Evolutionary conservation across 345 rosid species (phyloP).

Genomic region (Hibiscus tridactylites): DNA sequence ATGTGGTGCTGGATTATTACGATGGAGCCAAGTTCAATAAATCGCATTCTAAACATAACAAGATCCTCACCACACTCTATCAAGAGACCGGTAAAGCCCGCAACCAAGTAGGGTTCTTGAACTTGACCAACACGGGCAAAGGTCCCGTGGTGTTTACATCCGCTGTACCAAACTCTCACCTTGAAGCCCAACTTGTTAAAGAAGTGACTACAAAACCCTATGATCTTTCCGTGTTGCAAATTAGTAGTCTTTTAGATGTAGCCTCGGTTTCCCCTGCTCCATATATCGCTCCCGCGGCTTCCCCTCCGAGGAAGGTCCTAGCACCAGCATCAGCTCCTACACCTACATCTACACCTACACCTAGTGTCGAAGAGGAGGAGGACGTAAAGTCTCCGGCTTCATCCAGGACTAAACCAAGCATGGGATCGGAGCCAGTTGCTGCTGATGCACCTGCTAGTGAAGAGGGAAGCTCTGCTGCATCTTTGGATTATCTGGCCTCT

Average conservation of each 20-base stretch:
- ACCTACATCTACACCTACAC: no score
- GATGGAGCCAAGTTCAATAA: neutral
- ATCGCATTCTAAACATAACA: neutral
- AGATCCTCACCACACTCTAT: neutral
- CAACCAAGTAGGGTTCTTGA: neutral
- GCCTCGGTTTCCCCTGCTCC: neutral
- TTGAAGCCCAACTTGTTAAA: neutral
- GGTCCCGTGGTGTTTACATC: neutral
- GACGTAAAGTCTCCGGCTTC: neutral
- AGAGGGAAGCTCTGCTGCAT: neutral
- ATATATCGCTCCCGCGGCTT: neutral
- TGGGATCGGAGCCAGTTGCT: neutral
- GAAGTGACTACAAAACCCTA: neutral
- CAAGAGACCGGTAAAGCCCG: slow-evolving; percentile 1
- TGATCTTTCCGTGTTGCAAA: neutral
- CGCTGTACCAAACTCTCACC: neutral
- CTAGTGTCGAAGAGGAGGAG: no score
- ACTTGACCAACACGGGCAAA: neutral
- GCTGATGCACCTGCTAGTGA: neutral
- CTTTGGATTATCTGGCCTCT: neutral
- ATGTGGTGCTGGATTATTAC: slow-evolving; percentile 7
- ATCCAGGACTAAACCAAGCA: neutral
- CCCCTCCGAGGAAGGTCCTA: neutral
- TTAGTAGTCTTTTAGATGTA: neutral
- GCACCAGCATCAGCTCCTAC: neutral